Evolutionary conservation across 345 rosid species (phyloP).

Genomic region (Acer saccharum): DNA sequence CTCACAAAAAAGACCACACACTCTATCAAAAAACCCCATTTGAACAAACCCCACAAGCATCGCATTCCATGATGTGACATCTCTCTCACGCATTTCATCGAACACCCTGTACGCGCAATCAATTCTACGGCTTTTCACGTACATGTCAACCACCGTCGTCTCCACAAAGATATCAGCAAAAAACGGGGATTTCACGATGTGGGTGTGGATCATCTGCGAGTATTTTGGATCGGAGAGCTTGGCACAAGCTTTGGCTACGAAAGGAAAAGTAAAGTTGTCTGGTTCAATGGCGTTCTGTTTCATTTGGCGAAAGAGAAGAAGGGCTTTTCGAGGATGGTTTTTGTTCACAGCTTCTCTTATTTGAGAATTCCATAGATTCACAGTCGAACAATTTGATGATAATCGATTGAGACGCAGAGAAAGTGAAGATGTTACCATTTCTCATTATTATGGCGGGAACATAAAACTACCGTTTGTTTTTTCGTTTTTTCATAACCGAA

Average conservation of each 20-base stretch:
- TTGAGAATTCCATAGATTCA: slow-evolving; percentile 42
- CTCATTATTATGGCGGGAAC: slow-evolving; percentile 11
- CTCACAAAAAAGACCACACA: slow-evolving; percentile 32
- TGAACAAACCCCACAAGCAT: slow-evolving; percentile 57
- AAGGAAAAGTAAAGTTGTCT: slow-evolving; percentile 58
- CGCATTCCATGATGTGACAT: slow-evolving; percentile 61
- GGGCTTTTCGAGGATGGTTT: slow-evolving; percentile 35
- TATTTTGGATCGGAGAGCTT: slow-evolving; percentile 29
- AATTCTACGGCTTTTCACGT: slow-evolving; percentile 39
- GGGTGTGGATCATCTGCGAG: slow-evolving; percentile 45
- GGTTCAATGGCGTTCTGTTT: slow-evolving; percentile 47
- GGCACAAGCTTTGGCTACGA: slow-evolving; percentile 67
- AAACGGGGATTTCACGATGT: slow-evolving; percentile 50
- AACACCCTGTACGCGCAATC: slow-evolving; percentile 45
- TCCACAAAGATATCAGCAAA: slow-evolving; percentile 45
- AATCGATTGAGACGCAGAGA: slow-evolving; percentile 20
- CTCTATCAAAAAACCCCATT: slow-evolving; percentile 32
- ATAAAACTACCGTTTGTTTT: too few species aligned
- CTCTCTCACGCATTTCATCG: slow-evolving; percentile 56
- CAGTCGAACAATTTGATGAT: slow-evolving; percentile 17
- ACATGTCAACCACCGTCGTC: slow-evolving; percentile 51
- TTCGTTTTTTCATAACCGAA: too few species aligned
- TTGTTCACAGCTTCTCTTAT: slow-evolving; percentile 48
- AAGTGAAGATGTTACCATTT: slow-evolving; percentile 31
- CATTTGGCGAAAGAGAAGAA: slow-evolving; percentile 50